Evolutionary conservation across 768 basidiomycete species (phyloP), one percentile per base, ranked within the genome.

Genomic region (Tylopilus sp.): DNA sequence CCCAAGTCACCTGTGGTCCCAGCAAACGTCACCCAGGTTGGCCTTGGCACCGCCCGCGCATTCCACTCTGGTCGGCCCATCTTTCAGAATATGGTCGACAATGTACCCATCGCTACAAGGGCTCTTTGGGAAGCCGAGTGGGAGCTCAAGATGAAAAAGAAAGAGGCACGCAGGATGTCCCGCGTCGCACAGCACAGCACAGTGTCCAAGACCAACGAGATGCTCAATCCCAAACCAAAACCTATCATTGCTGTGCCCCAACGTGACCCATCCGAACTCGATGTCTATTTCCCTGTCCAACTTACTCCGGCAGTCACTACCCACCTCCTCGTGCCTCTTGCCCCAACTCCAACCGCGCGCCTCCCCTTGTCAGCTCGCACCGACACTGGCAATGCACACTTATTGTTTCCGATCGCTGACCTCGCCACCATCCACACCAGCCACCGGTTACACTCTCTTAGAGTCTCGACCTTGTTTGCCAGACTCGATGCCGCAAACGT

Each of bases 1-100:
- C 88, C 88, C 10, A 78, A 76, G n/a, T 75, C 78, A 1, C 75
- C 77, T 20, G 39, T 35, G 2, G 74, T 79, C 15, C 80, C 81
- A 8, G 68, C 79, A 18, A 69, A 70, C 43, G 68, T 86, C 25
- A 67, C 79, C 0, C 84, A 89, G 54, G 79, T 93, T 20, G 91
- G 91, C 5, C 74, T 94, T 3, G 87, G 88, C 33, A 78, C 80
- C 0, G 87, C 85, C 0, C 75, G 91, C 33, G 88, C 82, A 60
- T 94, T 93, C 66, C 82, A 83, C 21, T 79, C 83, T 3, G 78
- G 76, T 11, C 81, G 85, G 3, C 86, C 87, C 3, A 76, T 91
- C 40, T 91, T 92, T 73, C 83, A 90, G 65, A 83, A 87, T 63
- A 67, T 94, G 38, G 81, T 82, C 2, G 80, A 91, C 64, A 91